These are phyloP conservation scores for Striga hermonthica DNA, from an alignment of 305 asterid genomes.

Conservation along the genomic window DNA sequence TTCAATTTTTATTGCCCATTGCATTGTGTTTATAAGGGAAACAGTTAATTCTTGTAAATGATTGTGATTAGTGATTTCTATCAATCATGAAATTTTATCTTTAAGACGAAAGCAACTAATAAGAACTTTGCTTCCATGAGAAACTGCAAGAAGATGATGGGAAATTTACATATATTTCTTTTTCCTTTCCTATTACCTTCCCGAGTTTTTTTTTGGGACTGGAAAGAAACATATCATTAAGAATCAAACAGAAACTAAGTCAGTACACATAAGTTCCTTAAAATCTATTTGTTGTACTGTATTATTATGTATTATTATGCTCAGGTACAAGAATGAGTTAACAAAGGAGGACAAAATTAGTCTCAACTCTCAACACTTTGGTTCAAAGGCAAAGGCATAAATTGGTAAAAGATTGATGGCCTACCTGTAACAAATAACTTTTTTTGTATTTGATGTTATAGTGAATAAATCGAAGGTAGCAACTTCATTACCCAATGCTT, in stretches of 20 bases:
- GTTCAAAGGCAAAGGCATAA: slow-evolving; percentile 74
- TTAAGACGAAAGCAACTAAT: slow-evolving; percentile 8
- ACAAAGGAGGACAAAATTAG: slow-evolving; percentile 71
- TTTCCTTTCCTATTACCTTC: neutral
- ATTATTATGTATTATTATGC: slow-evolving; percentile 3
- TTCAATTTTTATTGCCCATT: neutral
- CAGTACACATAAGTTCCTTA: no score
- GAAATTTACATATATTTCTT: slow-evolving; percentile 7
- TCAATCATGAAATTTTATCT: slow-evolving; percentile 2
- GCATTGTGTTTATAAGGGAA: slow-evolving; percentile 3
- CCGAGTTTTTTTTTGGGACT: no score
- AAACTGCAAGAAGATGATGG: neutral
- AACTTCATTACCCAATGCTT: slow-evolving; percentile 56
- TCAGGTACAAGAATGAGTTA: slow-evolving; percentile 85
- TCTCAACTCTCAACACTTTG: slow-evolving; percentile 57
- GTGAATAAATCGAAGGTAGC: no score
- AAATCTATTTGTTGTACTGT: neutral
- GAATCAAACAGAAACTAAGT: no score
- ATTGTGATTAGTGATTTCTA: neutral
- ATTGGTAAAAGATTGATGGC: slow-evolving; percentile 54
- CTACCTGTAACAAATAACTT: no score
- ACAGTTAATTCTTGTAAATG: neutral
- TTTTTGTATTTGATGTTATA: no score
- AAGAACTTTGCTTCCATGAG: neutral
- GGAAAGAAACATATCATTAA: no score